Evolutionary conservation across 208 protist genomes (phyloP).

Genomic region (Herpetomonas samuelpessoai): DNA sequence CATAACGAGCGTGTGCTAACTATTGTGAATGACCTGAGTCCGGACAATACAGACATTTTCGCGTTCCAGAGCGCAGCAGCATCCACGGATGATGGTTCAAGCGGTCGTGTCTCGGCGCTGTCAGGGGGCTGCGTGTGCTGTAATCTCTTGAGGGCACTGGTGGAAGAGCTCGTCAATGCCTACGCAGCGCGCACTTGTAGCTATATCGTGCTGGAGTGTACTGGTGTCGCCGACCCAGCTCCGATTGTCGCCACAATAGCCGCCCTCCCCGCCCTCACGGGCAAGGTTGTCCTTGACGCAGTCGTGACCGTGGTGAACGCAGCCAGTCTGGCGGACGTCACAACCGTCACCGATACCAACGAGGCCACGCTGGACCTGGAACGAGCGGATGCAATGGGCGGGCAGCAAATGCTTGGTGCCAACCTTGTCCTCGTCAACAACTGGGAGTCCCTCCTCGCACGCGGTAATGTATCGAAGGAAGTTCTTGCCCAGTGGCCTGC

Average conservation of each 20-base stretch:
- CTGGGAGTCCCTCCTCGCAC: constrained; percentile 20
- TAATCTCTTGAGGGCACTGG: constrained; percentile 33
- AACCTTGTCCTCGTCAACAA: constrained; percentile 44
- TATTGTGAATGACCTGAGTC: constrained; percentile 29
- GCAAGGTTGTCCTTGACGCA: constrained; percentile 27
- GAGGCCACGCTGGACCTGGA: constrained; percentile 7
- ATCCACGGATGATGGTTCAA: background rate
- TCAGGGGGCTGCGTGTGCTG: constrained; percentile 53
- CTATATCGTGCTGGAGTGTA: constrained; percentile 46
- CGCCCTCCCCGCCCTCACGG: constrained; percentile 23
- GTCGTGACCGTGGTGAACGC: constrained; percentile 37
- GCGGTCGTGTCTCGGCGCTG: constrained; percentile 11
- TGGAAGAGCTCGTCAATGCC: constrained; percentile 18
- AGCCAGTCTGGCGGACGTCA: constrained; percentile 6
- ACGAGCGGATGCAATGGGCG: constrained; percentile 5
- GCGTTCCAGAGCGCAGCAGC: constrained; percentile 1
- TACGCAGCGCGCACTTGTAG: constrained; percentile 10
- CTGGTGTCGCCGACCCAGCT: constrained; percentile 35
- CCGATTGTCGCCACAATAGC: constrained; percentile 30
- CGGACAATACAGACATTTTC: constrained; percentile 23
- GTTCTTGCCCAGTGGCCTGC: constrained; percentile 14
- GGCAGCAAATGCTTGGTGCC: constrained; percentile 19
- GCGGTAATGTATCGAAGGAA: background rate
- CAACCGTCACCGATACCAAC: too few species aligned
- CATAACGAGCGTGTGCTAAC: constrained; percentile 13